phyloP scores from a whole-genome alignment of 139 green algal genomes.

The Chlorella sp. region DNA sequence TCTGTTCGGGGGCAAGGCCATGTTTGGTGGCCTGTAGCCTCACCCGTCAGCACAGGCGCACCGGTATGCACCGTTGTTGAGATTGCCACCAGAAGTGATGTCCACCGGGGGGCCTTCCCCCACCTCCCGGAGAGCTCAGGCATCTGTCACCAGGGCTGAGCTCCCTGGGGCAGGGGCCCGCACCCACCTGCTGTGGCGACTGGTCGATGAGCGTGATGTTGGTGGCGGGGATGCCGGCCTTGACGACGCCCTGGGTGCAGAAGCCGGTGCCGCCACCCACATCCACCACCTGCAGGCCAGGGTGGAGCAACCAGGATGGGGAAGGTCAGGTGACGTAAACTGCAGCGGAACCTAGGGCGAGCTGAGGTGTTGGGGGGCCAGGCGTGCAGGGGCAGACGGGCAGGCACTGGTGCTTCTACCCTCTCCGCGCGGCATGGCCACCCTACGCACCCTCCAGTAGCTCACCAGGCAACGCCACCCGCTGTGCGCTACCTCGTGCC shows the following conservation, averaged over 20 bases:
- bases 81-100: too few species aligned
- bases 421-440: too few species aligned
- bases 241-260: constrained; percentile 90
- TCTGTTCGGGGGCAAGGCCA: too few species aligned
- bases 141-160: too few species aligned
- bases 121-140: too few species aligned
- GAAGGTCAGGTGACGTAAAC: not conserved
- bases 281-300: constrained; percentile 90
- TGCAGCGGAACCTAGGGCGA: not conserved
- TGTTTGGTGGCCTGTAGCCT: too few species aligned
- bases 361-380: not conserved
- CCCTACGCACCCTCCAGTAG: too few species aligned
- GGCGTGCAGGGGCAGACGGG: not conserved
- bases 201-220: constrained; percentile 96
- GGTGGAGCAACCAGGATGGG: constrained; percentile 70
- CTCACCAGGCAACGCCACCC: too few species aligned
- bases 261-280: constrained; percentile 96
- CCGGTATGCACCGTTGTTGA: too few species aligned
- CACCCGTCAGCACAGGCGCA: too few species aligned
- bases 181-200: constrained; percentile 73
- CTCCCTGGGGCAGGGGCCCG: not conserved
- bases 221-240: constrained; percentile 63
- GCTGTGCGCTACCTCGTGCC: not conserved
- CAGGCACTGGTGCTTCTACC: too few species aligned
- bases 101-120: too few species aligned